Base-by-base conservation (phyloP, 306 rosid species). In the Trifolium subterraneum region DNA sequence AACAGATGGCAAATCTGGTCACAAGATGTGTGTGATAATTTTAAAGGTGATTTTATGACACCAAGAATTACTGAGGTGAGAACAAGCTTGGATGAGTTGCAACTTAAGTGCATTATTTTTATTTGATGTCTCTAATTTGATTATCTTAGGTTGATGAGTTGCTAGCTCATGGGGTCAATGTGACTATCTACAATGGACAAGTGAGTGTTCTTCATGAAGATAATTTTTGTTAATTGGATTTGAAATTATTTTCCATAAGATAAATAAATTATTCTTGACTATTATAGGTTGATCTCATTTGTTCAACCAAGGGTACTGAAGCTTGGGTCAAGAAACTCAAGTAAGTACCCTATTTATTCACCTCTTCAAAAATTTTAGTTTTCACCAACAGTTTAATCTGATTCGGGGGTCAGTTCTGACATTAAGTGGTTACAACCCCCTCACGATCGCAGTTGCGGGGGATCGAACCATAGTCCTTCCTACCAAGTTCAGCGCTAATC, bases 261-360 rank as follows among this genome's bases (percentile, higher is more conserved):
- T 35, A 35, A 1, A 35, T 35, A 35, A 7, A 6, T 7, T 35
- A 35, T 35, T 35, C 39, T 35, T 35, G 39, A 35, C 39, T 35
- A 35, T 35, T 35, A 35, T 73, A 93, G 98, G 52, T 91, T 44
- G 50, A 44, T 81, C 82, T 93, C 70, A 89, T 91, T 36, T 93
- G 97, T 82, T 80, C 96, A 71, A 91, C 97, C 11, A 91, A 85
- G 79, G 98, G 98, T 35, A 79, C 90, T 44, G 91, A 91, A 84
- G 90, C 93, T 56, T 93, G 98, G 98, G 67, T 91, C 19, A 76
- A 72, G 66, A 93, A 87, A 77, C 92, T 93, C 80, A 91, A 84
- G 98, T 93, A 44, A 44, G 50, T 1, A 44, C 13, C 7, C 79
- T 73, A 10, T 66, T 16, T 55, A 78, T 45, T 45, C 7, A 45